Evolutionary conservation across 1,139 yeast species (phyloP).

Genomic region (Pichia sp.): DNA sequence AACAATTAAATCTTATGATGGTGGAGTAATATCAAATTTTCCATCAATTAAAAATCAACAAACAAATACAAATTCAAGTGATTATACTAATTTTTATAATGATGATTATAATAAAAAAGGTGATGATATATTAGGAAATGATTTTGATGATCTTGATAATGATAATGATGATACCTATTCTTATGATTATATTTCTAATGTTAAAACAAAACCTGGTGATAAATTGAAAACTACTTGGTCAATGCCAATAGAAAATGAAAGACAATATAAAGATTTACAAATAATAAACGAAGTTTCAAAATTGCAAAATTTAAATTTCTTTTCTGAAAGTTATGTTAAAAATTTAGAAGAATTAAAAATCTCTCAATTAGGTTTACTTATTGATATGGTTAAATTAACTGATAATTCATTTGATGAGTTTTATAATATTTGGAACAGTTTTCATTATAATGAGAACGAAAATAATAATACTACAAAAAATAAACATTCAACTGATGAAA

Average conservation of each 20-base stretch:
- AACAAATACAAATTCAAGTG: conserved; percentile 1
- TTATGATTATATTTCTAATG: conserved; percentile 11
- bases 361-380: conserved; percentile 56
- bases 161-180: conserved; percentile 14
- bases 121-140: conserved; percentile 7
- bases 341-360: conserved; percentile 51
- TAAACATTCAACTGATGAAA: too few relatives aligned
- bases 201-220: conserved; percentile 32
- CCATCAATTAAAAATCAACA: background rate
- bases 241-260: conserved; percentile 57
- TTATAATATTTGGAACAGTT: conserved; percentile 25
- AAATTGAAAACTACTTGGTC: conserved; percentile 45
- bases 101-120: conserved; percentile 8
- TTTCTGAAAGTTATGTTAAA: conserved; percentile 53
- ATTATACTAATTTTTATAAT: conserved; percentile 3
- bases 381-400: conserved; percentile 38
- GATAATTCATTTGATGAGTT: conserved; percentile 26
- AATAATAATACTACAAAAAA: background rate
- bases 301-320: conserved; percentile 56
- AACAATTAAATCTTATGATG: conserved; percentile 1
- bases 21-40: conserved; percentile 1
- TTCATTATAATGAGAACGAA: conserved; percentile 8
- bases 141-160: conserved; percentile 8
- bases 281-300: conserved; percentile 74
- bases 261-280: conserved; percentile 83